phyloP scores from a whole-genome alignment of 2,329 filamentous ascomycete genomes.

The Colletotrichum simmondsii region DNA sequence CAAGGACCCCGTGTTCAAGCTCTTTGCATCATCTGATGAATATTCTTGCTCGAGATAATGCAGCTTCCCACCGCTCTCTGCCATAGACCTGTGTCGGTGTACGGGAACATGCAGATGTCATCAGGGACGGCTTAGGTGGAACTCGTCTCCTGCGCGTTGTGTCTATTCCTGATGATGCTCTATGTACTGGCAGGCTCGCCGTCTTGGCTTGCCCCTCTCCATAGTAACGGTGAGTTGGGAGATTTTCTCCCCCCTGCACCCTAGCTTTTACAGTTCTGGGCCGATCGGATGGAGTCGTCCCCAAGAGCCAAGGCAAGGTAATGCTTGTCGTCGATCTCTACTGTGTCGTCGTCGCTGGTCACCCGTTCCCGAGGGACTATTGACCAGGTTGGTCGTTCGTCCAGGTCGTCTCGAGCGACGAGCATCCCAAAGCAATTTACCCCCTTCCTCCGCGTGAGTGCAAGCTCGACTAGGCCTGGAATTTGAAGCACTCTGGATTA shows the following conservation, averaged over 20 bases:
- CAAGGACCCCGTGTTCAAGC: slow-evolving; percentile 2
- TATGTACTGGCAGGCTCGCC: background rate
- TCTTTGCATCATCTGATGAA: slow-evolving; percentile 18
- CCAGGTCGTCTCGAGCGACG: background rate
- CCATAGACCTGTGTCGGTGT: slow-evolving; percentile 17
- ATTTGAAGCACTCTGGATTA: background rate
- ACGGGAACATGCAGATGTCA: slow-evolving; percentile 19
- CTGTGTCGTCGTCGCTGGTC: slow-evolving; percentile 6
- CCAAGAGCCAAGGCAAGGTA: slow-evolving; percentile 13
- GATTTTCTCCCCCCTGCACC: slow-evolving; percentile 26
- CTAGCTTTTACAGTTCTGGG: slow-evolving; percentile 15
- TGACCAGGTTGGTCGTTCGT: slow-evolving; percentile 3
- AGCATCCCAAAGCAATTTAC: background rate
- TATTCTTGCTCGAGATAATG: slow-evolving; percentile 16
- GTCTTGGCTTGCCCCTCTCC: slow-evolving; percentile 5
- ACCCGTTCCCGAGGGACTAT: background rate
- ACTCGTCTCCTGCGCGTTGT: background rate
- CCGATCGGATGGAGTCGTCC: background rate
- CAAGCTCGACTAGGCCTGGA: background rate
- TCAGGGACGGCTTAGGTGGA: background rate
- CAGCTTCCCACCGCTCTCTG: slow-evolving; percentile 22
- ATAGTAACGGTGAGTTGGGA: slow-evolving; percentile 23
- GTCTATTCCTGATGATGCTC: background rate
- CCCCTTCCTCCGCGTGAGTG: background rate
- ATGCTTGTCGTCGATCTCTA: slow-evolving; percentile 34